Evolutionary conservation across 805 yeast genomes (phyloP), one percentile per base, ranked within the genome.

Genomic region (Candida caryicola): DNA sequence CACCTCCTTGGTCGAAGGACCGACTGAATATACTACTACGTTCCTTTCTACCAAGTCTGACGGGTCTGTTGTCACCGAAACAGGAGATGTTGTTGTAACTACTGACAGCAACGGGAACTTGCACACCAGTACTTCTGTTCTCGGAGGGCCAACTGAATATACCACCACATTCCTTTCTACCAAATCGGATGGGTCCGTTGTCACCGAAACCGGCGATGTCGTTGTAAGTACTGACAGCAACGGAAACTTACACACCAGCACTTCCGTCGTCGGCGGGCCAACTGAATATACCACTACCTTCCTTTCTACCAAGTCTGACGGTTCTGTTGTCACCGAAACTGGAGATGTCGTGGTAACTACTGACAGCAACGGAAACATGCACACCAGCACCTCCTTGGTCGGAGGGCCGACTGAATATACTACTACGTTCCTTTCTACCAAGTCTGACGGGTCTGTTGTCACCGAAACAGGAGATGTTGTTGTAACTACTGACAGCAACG

Each of bases 391-490:
- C 4, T 37, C 44, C n/a, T n/a, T n/a, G n/a, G n/a, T n/a, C n/a
- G n/a, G n/a, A n/a, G n/a, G n/a, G n/a, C n/a, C n/a, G n/a, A 33
- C 37, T 16, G 41, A 39, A 13, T 51, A 46, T 40, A 46, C 55
- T 31, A 49, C 55, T 9, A 48, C 51, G 7, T 40, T 46, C 29
- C 32, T 39, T 30, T 40, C 44, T 17, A 45, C 53, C 13, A 36
- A 41, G 30, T 18, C 46, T 13, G 45, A 43, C 36, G 55, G 55
- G 7, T 18, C 37, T 17, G 23, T 36, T 16, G 29, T 38, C 4
- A 54, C 56, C 6, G 49, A 48, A 14, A 41, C 54, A 5, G 55
- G 53, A 27, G 50, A 35, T 10, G 52, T 46, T 34, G 33, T 45
- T 30, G 49, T 48, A 6, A 41, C 51, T 12, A 47, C 55, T 23